Conservation (phyloP, 2,329 filamentous ascomycete genomes). For the Colletotrichum navitas region DNA sequence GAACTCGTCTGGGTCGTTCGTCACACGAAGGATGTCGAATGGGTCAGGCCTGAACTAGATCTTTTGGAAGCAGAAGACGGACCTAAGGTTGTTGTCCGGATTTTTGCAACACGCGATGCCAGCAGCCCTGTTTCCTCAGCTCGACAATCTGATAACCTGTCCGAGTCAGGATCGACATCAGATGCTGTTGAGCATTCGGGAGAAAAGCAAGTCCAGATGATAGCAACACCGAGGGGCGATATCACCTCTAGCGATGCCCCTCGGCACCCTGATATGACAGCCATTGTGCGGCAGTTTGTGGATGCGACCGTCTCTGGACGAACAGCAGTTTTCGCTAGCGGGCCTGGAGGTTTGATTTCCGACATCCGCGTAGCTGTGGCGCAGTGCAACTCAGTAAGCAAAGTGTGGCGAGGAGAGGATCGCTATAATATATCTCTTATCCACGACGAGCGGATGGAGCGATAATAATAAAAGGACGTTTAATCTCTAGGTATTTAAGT, state of each 20-base stretch:
- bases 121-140: conserved; percentile 29
- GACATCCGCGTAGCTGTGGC: conserved; percentile 68
- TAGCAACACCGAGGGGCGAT: conserved; percentile 42
- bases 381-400: conserved; percentile 61
- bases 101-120: conserved; percentile 70
- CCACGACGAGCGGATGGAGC: conserved; percentile 72
- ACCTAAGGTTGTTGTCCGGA: conserved; percentile 63
- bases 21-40: conserved; percentile 65
- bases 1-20: conserved; percentile 77
- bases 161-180: conserved; percentile 29
- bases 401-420: conserved; percentile 70
- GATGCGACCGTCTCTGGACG: conserved; percentile 59
- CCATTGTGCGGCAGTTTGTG: conserved; percentile 63
- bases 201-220: conserved; percentile 45
- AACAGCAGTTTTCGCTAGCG: conserved; percentile 71
- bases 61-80: conserved; percentile 53
- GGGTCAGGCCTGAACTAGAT: conserved; percentile 70
- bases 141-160: conserved; percentile 44
- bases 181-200: conserved; percentile 31
- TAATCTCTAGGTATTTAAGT: background rate
- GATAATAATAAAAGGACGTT: conserved; percentile 46
- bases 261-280: conserved; percentile 61
- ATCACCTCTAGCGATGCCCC: conserved; percentile 26
- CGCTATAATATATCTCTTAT: conserved; percentile 67
- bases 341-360: conserved; percentile 70